Conservation (phyloP, 2,329 filamentous ascomycete species). For the Fusarium concolor region DNA sequence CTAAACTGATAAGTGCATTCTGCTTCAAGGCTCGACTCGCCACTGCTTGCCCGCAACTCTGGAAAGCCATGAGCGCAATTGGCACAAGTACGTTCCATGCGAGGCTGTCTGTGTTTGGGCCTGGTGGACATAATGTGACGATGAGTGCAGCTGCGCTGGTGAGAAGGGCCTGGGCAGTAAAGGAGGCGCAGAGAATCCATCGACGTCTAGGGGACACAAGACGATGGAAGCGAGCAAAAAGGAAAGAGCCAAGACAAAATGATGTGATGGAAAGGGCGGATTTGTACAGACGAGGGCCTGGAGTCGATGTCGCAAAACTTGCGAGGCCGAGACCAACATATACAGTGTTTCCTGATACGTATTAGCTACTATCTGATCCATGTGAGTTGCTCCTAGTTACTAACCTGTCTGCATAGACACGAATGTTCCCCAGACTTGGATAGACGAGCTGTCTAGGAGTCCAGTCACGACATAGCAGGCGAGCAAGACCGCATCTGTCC, state of each 20-base stretch:
- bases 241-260: slow-evolving; percentile 79
- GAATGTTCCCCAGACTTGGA: slow-evolving; percentile 82
- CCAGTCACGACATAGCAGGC: slow-evolving; percentile 82
- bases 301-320: slow-evolving; percentile 39
- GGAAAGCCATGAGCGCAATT: slow-evolving; percentile 77
- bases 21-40: slow-evolving; percentile 76
- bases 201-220: slow-evolving; percentile 67
- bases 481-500: slow-evolving; percentile 76
- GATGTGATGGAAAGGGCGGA: slow-evolving; percentile 72
- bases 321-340: slow-evolving; percentile 76
- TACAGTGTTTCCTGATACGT: slow-evolving; percentile 74
- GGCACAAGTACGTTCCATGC: slow-evolving; percentile 73
- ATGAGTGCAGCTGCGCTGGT: slow-evolving; percentile 65
- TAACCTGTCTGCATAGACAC: slow-evolving; percentile 85
- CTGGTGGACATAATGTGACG: slow-evolving; percentile 59
- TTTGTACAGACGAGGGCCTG: slow-evolving; percentile 64
- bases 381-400: slow-evolving; percentile 33
- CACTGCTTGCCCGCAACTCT: slow-evolving; percentile 83
- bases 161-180: slow-evolving; percentile 63
- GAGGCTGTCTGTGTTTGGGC: slow-evolving; percentile 55
- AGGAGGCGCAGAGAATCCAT: slow-evolving; percentile 73
- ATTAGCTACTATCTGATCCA: neutral
- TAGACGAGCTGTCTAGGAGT: slow-evolving; percentile 79
- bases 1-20: slow-evolving; percentile 79
- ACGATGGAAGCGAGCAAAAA: slow-evolving; percentile 77